Conservation (phyloP, 176 grass and related monocot species). For the Zoysia japonica region DNA sequence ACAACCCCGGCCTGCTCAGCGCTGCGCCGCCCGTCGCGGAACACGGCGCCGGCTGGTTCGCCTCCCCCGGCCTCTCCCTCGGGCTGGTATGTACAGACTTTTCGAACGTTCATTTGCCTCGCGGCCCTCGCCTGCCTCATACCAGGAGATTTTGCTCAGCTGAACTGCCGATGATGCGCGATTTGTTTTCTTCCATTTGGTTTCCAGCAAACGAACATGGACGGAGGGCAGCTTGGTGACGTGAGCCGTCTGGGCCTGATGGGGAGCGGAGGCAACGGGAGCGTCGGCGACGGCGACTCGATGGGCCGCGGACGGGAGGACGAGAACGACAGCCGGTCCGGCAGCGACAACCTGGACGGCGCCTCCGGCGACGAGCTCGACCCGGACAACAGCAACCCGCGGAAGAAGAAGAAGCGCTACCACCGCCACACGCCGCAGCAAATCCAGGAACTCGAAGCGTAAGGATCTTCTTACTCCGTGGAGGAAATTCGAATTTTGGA, state of each 20-base stretch:
- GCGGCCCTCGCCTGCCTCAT: too few species aligned
- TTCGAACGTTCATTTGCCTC: neutral
- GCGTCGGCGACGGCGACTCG: neutral
- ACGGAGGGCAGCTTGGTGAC: too few species aligned
- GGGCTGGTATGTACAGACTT: slow-evolving; percentile 55
- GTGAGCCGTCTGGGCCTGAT: too few species aligned
- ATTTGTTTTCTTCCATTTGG: neutral
- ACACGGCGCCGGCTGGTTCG: slow-evolving; percentile 23
- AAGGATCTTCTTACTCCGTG: neutral
- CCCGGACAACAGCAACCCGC: too few species aligned
- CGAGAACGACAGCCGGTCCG: neutral
- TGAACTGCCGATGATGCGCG: neutral
- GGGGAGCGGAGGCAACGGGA: too few species aligned
- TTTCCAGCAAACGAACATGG: slow-evolving; percentile 13
- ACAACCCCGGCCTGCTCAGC: slow-evolving; percentile 47
- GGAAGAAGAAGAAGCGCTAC: slow-evolving; percentile 2
- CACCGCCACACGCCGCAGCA: slow-evolving; percentile 74
- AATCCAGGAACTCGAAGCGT: slow-evolving; percentile 25
- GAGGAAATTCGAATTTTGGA: neutral
- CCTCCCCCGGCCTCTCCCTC: slow-evolving; percentile 75
- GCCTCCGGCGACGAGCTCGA: too few species aligned
- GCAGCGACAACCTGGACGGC: slow-evolving; percentile 33
- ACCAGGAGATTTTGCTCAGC: too few species aligned
- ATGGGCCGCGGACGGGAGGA: neutral
- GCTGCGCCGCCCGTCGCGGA: slow-evolving; percentile 33